Evolutionary conservation across 2,329 filamentous ascomycete species (phyloP).

Genomic region (Fonsecaea multimorphosa): DNA sequence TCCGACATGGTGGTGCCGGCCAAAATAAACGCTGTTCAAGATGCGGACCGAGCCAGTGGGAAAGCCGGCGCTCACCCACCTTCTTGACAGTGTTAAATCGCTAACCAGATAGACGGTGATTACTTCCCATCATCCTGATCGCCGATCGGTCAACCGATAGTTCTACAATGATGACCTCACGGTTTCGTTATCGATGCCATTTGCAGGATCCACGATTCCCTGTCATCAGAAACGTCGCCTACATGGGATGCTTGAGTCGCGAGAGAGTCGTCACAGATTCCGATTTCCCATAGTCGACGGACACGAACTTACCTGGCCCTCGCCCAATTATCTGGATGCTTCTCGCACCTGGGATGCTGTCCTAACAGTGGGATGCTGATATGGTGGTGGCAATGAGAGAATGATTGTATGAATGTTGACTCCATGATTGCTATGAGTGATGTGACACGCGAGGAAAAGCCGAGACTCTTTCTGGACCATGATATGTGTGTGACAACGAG

Average conservation of each 20-base stretch:
- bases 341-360: constrained; percentile 5
- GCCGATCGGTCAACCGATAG: constrained; percentile 11
- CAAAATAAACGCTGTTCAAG: constrained; percentile 13
- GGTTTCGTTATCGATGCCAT: constrained; percentile 1
- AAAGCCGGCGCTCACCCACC: constrained; percentile 10
- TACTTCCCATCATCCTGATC: constrained; percentile 11
- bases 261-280: not conserved
- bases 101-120: constrained; percentile 11
- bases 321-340: not conserved
- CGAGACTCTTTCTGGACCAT: no score
- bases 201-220: not conserved
- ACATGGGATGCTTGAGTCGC: not conserved
- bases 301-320: constrained; percentile 8
- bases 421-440: no score
- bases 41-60: constrained; percentile 5
- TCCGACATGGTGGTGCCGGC: constrained; percentile 13
- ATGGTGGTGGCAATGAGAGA: no score
- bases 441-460: no score
- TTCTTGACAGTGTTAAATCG: not conserved
- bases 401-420: no score
- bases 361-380: no score
- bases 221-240: constrained; percentile 16
- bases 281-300: not conserved
- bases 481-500: no score
- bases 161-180: constrained; percentile 8